phyloP scores from a whole-genome alignment of 352 stramenopile species.

The Stramenopiles sp. region DNA sequence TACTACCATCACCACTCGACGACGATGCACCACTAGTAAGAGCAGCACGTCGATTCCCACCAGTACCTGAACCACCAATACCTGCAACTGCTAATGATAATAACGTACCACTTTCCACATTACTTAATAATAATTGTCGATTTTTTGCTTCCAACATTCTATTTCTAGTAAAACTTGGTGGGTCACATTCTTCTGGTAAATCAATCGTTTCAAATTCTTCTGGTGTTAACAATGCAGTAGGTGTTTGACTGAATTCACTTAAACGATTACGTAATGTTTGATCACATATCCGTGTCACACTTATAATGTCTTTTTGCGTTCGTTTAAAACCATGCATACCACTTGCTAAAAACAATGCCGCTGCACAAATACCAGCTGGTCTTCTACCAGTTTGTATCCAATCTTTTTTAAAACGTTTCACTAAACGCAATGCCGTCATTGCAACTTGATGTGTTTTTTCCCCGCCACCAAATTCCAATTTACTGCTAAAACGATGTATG shows the following conservation, averaged over 20 bases:
- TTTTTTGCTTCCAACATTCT: slow-evolving; percentile 64
- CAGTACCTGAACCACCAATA: slow-evolving; percentile 5
- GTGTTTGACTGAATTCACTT: slow-evolving; percentile 87
- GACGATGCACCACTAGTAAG: slow-evolving; percentile 17
- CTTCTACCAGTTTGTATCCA: slow-evolving; percentile 92
- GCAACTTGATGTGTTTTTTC: slow-evolving; percentile 72
- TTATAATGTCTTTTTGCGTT: slow-evolving; percentile 49
- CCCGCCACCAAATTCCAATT: slow-evolving; percentile 75
- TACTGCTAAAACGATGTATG: slow-evolving; percentile 88
- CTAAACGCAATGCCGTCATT: slow-evolving; percentile 78
- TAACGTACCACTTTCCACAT: slow-evolving; percentile 32
- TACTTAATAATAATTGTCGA: slow-evolving; percentile 53
- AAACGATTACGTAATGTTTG: slow-evolving; percentile 83
- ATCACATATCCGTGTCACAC: slow-evolving; percentile 83
- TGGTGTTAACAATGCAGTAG: slow-evolving; percentile 74
- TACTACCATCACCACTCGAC: slow-evolving; percentile 17
- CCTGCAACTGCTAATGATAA: slow-evolving; percentile 24
- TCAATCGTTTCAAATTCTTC: slow-evolving; percentile 76
- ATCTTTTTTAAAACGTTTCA: slow-evolving; percentile 92
- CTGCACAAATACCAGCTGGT: slow-evolving; percentile 87
- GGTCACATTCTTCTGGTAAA: slow-evolving; percentile 37
- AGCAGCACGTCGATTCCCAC: slow-evolving; percentile 11
- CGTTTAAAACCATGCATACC: slow-evolving; percentile 80
- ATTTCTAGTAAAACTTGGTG: slow-evolving; percentile 57
- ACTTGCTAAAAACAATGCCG: slow-evolving; percentile 80